phyloP scores from a whole-genome alignment of 2,329 filamentous ascomycete genomes.

The Rhynchosporium secalis region DNA sequence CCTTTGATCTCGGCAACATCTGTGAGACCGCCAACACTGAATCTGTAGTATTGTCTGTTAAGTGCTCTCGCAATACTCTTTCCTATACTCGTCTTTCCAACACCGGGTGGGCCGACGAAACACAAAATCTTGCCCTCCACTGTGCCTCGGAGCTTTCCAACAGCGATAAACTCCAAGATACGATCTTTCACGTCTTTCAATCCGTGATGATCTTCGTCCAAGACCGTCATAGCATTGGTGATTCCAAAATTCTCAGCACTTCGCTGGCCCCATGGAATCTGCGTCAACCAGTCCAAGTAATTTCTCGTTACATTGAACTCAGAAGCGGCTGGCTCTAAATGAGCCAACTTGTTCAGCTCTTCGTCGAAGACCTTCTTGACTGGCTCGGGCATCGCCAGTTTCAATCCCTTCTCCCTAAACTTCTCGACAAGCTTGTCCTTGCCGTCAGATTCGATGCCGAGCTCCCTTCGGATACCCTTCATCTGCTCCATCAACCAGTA shows the following conservation, averaged over 20 bases:
- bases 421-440: constrained; percentile 98
- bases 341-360: constrained; percentile 94
- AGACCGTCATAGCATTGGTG: constrained; percentile 80
- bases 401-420: constrained; percentile 92
- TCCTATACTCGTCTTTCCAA: constrained; percentile 98
- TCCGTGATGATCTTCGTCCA: constrained; percentile 96
- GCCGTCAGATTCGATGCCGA: constrained; percentile 95
- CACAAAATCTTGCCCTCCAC: constrained; percentile 98
- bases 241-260: constrained; percentile 98
- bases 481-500: constrained; percentile 99
- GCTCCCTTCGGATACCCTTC: constrained; percentile 94
- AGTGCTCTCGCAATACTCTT: constrained; percentile 95
- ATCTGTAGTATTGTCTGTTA: constrained; percentile 96
- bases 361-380: constrained; percentile 98
- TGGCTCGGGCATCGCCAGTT: constrained; percentile 93
- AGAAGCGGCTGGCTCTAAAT: constrained; percentile 91
- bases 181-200: constrained; percentile 98
- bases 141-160: constrained; percentile 93
- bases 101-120: constrained; percentile 94
- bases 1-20: constrained; percentile 99
- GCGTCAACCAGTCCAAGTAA: constrained; percentile 97
- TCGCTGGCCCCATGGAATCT: constrained; percentile 95
- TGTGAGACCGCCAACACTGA: constrained; percentile 94
- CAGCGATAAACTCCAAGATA: constrained; percentile 96
- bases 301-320: constrained; percentile 99